phyloP scores from a whole-genome alignment of 2,329 filamentous ascomycete genomes.

The Cryphonectria naterciae region DNA sequence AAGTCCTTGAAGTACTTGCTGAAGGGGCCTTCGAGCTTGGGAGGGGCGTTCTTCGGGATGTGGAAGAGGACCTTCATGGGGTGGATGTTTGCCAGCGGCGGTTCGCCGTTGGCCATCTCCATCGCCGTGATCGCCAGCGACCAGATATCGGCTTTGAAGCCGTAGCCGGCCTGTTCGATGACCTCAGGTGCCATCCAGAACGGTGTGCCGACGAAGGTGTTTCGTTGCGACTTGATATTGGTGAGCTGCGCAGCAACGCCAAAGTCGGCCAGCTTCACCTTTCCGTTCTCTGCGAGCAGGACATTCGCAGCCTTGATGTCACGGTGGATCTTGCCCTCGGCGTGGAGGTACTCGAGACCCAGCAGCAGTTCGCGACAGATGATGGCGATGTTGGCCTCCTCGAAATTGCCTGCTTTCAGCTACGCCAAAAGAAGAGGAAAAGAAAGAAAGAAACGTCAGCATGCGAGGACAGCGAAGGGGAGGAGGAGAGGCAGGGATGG shows the following conservation, averaged over 20 bases:
- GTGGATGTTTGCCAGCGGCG: constrained; percentile 82
- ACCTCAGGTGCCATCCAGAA: constrained; percentile 98
- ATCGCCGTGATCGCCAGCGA: constrained; percentile 90
- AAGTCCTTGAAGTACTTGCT: constrained; percentile 95
- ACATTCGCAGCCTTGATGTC: constrained; percentile 98
- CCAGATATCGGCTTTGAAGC: constrained; percentile 94
- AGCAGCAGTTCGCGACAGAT: constrained; percentile 89
- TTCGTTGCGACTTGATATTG: constrained; percentile 95
- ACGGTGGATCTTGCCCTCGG: constrained; percentile 92
- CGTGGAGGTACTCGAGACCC: constrained; percentile 90
- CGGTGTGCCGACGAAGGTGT: constrained; percentile 96
- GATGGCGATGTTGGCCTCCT: constrained; percentile 89
- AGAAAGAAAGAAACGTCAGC: constrained; percentile 33
- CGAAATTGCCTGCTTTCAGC: constrained; percentile 89
- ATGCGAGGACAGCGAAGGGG: background rate
- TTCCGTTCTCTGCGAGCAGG: constrained; percentile 85
- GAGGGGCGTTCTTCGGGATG: constrained; percentile 86
- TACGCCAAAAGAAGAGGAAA: constrained; percentile 40
- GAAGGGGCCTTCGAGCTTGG: constrained; percentile 82
- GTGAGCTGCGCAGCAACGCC: constrained; percentile 95
- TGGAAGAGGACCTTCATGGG: constrained; percentile 94
- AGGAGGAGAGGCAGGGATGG: background rate
- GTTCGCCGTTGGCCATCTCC: constrained; percentile 85
- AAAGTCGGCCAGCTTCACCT: constrained; percentile 96
- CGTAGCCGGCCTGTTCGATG: constrained; percentile 81